Evolutionary conservation across 805 yeast species (phyloP).

Genomic region (Metschnikowia henanensis): DNA sequence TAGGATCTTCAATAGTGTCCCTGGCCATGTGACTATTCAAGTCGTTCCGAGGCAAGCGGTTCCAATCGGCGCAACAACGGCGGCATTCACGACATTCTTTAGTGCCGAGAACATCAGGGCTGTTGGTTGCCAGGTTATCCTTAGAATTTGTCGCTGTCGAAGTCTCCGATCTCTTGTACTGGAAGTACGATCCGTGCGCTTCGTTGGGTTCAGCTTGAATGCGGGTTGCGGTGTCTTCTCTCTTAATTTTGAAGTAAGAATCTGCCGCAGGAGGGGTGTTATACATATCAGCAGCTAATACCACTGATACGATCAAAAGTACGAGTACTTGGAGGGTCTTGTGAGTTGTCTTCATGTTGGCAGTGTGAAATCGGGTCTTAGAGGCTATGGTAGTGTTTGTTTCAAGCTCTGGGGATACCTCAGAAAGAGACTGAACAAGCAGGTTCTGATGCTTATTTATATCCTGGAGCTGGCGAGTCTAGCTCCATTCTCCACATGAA

Average conservation of each 20-base stretch:
- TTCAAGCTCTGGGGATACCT: no score
- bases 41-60: not conserved
- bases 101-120: not conserved
- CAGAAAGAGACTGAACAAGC: no score
- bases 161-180: not conserved
- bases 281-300: not conserved
- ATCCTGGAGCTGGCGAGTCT: no score
- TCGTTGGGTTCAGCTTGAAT: not conserved
- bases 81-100: not conserved
- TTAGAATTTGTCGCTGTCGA: not conserved
- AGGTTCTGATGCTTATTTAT: no score
- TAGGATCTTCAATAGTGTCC: not conserved
- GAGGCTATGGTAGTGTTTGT: no score
- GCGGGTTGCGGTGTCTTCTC: not conserved
- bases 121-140: no score
- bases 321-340: not conserved
- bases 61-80: not conserved
- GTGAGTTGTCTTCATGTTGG: not conserved
- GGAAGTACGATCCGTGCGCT: not conserved
- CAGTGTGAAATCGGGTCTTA: not conserved
- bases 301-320: not conserved
- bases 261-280: not conserved
- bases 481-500: no score
- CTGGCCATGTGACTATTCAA: conserved; percentile 7
- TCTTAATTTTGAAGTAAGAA: not conserved